Evolutionary conservation across 2,329 filamentous ascomycete genomes (phyloP).

Genomic region (Cercospora nicotianae): DNA sequence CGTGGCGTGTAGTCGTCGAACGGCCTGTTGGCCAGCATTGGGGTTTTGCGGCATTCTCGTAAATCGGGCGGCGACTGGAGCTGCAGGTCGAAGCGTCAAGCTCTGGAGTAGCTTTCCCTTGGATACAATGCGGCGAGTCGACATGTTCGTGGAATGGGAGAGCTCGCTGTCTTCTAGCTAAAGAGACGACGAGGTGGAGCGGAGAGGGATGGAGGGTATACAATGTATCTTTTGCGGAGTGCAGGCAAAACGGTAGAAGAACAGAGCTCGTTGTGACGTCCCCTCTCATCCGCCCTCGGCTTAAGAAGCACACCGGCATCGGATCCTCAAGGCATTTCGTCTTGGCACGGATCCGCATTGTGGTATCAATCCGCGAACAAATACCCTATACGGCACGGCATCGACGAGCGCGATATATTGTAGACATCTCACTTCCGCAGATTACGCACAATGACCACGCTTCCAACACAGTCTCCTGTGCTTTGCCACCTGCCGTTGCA

Average conservation of each 20-base stretch:
- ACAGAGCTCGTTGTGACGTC: slow-evolving; percentile 1
- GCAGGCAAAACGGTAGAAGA: neutral
- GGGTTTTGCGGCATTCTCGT: slow-evolving; percentile 37
- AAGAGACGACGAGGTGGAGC: slow-evolving; percentile 12
- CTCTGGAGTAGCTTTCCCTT: slow-evolving; percentile 43
- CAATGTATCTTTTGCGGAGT: neutral
- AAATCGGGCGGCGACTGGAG: slow-evolving; percentile 39
- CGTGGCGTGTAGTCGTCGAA: slow-evolving; percentile 56
- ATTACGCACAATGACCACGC: neutral
- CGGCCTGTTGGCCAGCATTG: slow-evolving; percentile 42
- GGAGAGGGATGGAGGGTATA: neutral
- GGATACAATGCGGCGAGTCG: slow-evolving; percentile 47
- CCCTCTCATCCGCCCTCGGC: slow-evolving; percentile 9
- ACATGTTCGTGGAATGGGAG: slow-evolving; percentile 37
- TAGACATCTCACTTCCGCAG: neutral
- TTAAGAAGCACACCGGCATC: slow-evolving; percentile 5
- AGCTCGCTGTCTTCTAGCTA: slow-evolving; percentile 19
- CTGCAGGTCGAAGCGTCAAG: slow-evolving; percentile 42
- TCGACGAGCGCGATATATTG: neutral
- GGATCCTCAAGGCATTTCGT: neutral
- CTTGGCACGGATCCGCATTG: slow-evolving; percentile 7
- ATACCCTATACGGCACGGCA: neutral
- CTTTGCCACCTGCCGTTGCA: neutral
- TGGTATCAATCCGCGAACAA: neutral
- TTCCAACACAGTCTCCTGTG: neutral